A percentile compares a stretch with the other conserved stretches of the same genome.
Conservation (phyloP, 1,139 yeast species). For the Yamadazyma membranifaciens region DNA sequence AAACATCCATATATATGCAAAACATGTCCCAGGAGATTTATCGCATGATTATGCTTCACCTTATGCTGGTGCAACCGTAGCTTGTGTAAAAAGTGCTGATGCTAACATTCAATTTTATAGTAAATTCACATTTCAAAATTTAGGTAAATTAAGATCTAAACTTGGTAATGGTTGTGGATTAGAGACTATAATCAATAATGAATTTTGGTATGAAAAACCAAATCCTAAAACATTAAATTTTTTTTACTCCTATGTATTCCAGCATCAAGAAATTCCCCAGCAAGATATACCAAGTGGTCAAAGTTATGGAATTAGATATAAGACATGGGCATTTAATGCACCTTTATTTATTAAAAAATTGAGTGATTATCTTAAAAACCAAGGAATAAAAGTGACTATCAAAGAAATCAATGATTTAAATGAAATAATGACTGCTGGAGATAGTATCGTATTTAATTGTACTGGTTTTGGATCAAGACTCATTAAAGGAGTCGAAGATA, state of each 20-base stretch:
- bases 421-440: conserved; percentile 47
- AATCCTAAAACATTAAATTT: conserved; percentile 3
- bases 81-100: conserved; percentile 10
- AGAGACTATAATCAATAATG: conserved; percentile 5
- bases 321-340: conserved; percentile 67
- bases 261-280: not conserved
- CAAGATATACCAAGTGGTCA: conserved; percentile 25
- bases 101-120: conserved; percentile 8
- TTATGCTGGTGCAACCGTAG: conserved; percentile 24
- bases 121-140: conserved; percentile 18
- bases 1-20: conserved; percentile 18
- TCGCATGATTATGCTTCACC: conserved; percentile 24
- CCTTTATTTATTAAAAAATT: conserved; percentile 22
- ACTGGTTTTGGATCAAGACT: conserved; percentile 62
- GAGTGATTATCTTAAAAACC: conserved; percentile 8
- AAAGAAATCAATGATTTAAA: conserved; percentile 46
- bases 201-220: conserved; percentile 2
- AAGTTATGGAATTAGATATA: conserved; percentile 53
- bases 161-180: conserved; percentile 8
- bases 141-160: conserved; percentile 12
- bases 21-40: conserved; percentile 23
- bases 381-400: conserved; percentile 32
- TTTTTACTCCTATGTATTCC: not conserved
- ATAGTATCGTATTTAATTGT: conserved; percentile 56
- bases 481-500: conserved; percentile 58